phyloP scores from a whole-genome alignment of 164 flowering plant species.

The Platanus orientalis region DNA sequence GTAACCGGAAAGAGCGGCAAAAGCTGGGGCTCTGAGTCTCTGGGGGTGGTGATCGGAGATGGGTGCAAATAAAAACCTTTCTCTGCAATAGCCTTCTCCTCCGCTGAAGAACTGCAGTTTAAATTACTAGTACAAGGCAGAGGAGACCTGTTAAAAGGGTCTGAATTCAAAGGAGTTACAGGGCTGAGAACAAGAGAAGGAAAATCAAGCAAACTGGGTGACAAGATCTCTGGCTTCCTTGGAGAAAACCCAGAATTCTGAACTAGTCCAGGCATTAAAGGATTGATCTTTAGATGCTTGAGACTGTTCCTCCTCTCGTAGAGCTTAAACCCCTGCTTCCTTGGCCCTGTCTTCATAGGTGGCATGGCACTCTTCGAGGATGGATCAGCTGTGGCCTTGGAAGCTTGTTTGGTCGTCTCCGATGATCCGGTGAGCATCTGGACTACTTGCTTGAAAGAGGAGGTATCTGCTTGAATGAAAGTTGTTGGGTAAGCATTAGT shows the following conservation, averaged over 20 bases:
- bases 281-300: constrained; percentile 74
- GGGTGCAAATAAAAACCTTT: constrained; percentile 86
- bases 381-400: constrained; percentile 26
- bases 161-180: constrained; percentile 74
- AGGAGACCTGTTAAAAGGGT: constrained; percentile 43
- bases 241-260: constrained; percentile 42
- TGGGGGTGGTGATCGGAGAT: constrained; percentile 56
- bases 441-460: constrained; percentile 88
- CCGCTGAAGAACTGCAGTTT: constrained; percentile 39
- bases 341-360: constrained; percentile 51
- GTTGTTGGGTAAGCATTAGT: constrained; percentile 82
- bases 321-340: constrained; percentile 72
- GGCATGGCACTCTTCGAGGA: constrained; percentile 38
- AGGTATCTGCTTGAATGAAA: constrained; percentile 82
- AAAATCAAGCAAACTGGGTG: constrained; percentile 81
- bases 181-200: constrained; percentile 84
- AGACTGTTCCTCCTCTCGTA: constrained; percentile 73
- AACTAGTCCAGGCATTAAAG: constrained; percentile 34
- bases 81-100: constrained; percentile 85
- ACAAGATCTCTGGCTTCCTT: constrained; percentile 58
- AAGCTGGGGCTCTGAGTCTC: constrained; percentile 67
- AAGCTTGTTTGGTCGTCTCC: constrained; percentile 37
- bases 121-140: too few species aligned
- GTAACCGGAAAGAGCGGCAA: constrained; percentile 88
- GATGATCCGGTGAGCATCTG: constrained; percentile 91